Percentiles rank a stretch among this genome's conserved stretches.
Evolutionary conservation across 192 early-diverging fungal species (phyloP).

Genomic region (Podochytrium sp.): DNA sequence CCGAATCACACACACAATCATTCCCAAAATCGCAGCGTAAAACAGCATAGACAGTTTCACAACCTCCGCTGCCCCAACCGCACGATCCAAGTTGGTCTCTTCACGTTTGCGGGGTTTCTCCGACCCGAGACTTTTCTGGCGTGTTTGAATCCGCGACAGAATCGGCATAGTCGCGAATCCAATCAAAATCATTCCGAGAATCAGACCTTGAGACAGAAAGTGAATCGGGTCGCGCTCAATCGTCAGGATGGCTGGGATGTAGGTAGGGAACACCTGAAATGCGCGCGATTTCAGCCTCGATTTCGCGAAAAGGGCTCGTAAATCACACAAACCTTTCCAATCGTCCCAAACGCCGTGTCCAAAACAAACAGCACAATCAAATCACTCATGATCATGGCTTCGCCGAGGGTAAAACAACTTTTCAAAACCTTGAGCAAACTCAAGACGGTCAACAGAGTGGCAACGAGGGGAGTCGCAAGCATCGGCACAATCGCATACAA

Average conservation of each 20-base stretch:
- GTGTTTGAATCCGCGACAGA: slow-evolving; percentile 42
- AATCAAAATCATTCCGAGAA: slow-evolving; percentile 73
- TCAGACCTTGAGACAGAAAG: slow-evolving; percentile 62
- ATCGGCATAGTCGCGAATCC: slow-evolving; percentile 58
- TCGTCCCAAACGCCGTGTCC: slow-evolving; percentile 46
- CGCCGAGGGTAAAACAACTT: slow-evolving; percentile 69
- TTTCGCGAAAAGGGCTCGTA: not conserved
- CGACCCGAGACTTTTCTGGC: not conserved
- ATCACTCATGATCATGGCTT: slow-evolving; percentile 66
- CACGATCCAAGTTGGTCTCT: too few species aligned
- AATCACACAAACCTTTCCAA: slow-evolving; percentile 40
- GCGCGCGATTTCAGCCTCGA: not conserved
- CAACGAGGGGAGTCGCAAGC: not conserved
- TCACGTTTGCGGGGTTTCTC: not conserved
- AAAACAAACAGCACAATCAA: slow-evolving; percentile 55
- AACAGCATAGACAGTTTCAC: slow-evolving; percentile 29
- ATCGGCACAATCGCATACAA: not conserved
- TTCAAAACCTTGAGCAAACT: slow-evolving; percentile 36
- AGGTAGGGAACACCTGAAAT: not conserved
- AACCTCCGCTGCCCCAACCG: too few species aligned
- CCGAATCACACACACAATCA: slow-evolving; percentile 58
- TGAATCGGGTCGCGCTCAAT: slow-evolving; percentile 30
- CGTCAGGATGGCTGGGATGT: not conserved
- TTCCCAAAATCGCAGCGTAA: slow-evolving; percentile 39
- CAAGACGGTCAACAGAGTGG: not conserved